Evolutionary conservation across 1,284 basidiomycete species (phyloP), one percentile per base, ranked within the genome.

Genomic region (Cutaneotrichosporon cyanovorans): DNA sequence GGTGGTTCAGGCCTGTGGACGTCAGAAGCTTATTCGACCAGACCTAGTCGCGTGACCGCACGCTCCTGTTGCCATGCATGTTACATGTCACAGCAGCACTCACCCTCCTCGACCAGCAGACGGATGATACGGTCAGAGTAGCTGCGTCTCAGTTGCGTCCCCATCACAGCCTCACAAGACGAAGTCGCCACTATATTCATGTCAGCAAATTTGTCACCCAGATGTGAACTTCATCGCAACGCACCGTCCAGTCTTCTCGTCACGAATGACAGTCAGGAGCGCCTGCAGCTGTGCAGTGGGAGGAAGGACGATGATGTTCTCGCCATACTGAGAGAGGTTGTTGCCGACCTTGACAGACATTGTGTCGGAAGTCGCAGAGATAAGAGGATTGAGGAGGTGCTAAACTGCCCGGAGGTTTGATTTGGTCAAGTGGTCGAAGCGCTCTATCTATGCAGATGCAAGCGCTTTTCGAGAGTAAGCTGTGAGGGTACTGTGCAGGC

Each of bases 181-280:
- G 66, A 98, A 98, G 69, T 98, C 93, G 19, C 91, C 91, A 36
- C 93, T 74, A 40, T n/a, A n/a, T n/a, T n/a, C 15, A 22, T 9
- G 41, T 53, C 22, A 58, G 52, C 43, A 45, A 45, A 45, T 45
- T 45, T 45, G 37, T 16, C 37, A 5, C 2, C 11, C 22, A 20
- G 31, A n/a, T n/a, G n/a, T n/a, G n/a, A n/a, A n/a, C n/a, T n/a
- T n/a, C n/a, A n/a, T n/a, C n/a, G n/a, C n/a, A n/a, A 28, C 25
- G 25, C 12, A 28, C 25, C 25, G 25, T 7, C 8, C 25, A 28
- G 89, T 91, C 46, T 81, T 79, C 72, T 84, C 87, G 69, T 91
- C 82, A 40, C 91, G 75, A 65, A 98, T 93, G 72, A 96, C 93
- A 14, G 95, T 97, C 72, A 95, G 86, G 16, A 97, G 76, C 0